phyloP scores from a whole-genome alignment of 148 eudicot genomes.

The Silene latifolia region DNA sequence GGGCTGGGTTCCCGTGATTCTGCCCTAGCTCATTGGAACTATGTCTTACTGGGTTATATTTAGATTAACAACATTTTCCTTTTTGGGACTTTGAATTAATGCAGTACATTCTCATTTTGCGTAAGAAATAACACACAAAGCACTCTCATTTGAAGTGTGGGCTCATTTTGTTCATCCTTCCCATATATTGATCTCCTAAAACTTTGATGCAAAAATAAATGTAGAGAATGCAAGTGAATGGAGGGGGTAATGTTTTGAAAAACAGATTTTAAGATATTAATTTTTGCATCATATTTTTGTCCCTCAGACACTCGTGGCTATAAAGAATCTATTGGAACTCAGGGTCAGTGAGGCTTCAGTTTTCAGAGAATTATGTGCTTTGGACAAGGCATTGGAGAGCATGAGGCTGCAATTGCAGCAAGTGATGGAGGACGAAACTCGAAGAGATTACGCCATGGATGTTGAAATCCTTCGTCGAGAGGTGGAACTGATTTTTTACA shows the following conservation, averaged over 20 bases:
- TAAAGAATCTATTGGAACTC: background rate
- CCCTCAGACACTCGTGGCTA: slow-evolving; percentile 41
- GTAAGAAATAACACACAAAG: background rate
- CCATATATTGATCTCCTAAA: background rate
- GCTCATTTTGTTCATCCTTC: background rate
- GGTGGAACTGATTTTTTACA: slow-evolving; percentile 60
- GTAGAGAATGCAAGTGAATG: no score
- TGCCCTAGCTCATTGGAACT: no score
- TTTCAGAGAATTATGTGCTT: background rate
- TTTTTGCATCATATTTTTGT: slow-evolving; percentile 11
- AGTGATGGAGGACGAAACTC: slow-evolving; percentile 51
- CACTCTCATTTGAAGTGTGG: no score
- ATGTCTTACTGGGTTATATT: no score
- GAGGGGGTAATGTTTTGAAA: background rate
- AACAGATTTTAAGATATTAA: background rate
- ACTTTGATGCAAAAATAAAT: no score
- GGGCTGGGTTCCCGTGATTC: no score
- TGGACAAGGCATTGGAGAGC: slow-evolving; percentile 42
- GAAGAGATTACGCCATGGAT: slow-evolving; percentile 61
- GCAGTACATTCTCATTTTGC: background rate
- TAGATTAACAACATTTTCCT: background rate
- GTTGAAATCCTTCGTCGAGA: slow-evolving; percentile 75
- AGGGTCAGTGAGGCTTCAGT: background rate
- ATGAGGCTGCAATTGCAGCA: slow-evolving; percentile 57
- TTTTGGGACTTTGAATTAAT: background rate